Percentiles rank a stretch among this genome's conserved stretches.
These are phyloP conservation scores for Russula emetica DNA, from an alignment of 768 basidiomycete species.

Conservation along the genomic window DNA sequence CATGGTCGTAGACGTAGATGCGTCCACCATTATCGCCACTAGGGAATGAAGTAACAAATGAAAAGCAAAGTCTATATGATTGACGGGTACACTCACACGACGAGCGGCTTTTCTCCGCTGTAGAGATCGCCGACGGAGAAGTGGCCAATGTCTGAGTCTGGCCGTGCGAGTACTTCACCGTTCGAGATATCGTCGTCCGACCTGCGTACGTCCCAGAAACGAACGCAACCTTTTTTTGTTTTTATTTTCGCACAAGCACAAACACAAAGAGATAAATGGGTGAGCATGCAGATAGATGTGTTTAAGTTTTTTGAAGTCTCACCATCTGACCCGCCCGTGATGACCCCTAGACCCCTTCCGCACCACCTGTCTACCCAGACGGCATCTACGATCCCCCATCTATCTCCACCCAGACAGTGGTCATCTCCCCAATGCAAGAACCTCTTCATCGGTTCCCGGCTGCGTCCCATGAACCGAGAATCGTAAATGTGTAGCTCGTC, in stretches of 20 bases:
- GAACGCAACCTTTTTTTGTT: conserved; percentile 25
- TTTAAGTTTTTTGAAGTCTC: background rate
- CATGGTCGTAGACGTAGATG: conserved; percentile 25
- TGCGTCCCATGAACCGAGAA: conserved; percentile 22
- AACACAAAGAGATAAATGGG: background rate
- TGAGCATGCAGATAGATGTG: background rate
- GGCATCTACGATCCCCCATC: conserved; percentile 24
- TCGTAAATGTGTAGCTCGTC: conserved; percentile 26
- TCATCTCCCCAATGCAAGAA: conserved; percentile 26
- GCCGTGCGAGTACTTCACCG: conserved; percentile 22
- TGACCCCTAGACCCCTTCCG: conserved; percentile 17
- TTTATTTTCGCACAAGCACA: too few relatives aligned
- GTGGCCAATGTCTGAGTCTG: conserved; percentile 26
- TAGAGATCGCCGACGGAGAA: conserved; percentile 26
- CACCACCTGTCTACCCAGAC: conserved; percentile 26
- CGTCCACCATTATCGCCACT: conserved; percentile 27
- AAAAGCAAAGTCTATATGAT: background rate
- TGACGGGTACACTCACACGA: conserved; percentile 19
- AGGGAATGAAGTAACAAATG: background rate
- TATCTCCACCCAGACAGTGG: conserved; percentile 5
- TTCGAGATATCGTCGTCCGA: conserved; percentile 24
- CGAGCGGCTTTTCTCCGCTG: conserved; percentile 24
- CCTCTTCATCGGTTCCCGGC: conserved; percentile 5
- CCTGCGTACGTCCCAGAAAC: conserved; percentile 25
- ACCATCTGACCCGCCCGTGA: conserved; percentile 28